Conservation (phyloP, 2,329 filamentous ascomycete genomes). For the Ophiostoma ulmi region DNA sequence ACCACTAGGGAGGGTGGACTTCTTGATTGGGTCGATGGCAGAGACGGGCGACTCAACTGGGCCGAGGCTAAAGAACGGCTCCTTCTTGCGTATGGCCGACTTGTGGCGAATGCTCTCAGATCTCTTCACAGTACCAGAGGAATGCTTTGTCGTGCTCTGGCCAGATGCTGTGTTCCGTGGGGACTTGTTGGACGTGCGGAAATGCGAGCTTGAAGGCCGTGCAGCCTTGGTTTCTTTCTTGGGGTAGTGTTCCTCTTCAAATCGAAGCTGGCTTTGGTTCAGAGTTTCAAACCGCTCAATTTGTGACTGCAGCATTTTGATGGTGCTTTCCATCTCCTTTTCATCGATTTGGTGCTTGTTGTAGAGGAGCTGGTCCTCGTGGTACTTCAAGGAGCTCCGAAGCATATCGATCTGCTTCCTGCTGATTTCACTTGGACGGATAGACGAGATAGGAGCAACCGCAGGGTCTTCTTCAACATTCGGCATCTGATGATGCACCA, state of each 20-base stretch:
- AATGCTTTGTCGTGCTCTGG: slow-evolving; percentile 18
- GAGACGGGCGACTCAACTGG: slow-evolving; percentile 32
- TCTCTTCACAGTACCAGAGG: slow-evolving; percentile 22
- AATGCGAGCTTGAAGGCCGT: slow-evolving; percentile 29
- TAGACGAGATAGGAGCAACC: slow-evolving; percentile 51
- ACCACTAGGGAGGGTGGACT: slow-evolving; percentile 40
- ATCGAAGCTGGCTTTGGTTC: slow-evolving; percentile 41
- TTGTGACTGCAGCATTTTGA: slow-evolving; percentile 38
- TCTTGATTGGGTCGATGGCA: slow-evolving; percentile 33
- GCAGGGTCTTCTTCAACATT: slow-evolving; percentile 30
- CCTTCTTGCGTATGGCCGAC: slow-evolving; percentile 26
- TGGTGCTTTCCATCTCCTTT: slow-evolving; percentile 44
- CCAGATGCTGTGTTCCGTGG: slow-evolving; percentile 14
- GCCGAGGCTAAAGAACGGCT: slow-evolving; percentile 29
- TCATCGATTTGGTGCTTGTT: slow-evolving; percentile 61
- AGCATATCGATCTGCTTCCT: slow-evolving; percentile 53
- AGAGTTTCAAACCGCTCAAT: slow-evolving; percentile 44
- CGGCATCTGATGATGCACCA: slow-evolving; percentile 10
- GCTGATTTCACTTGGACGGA: slow-evolving; percentile 56
- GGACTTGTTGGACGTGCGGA: neutral
- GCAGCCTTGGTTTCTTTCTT: slow-evolving; percentile 28
- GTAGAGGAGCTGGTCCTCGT: slow-evolving; percentile 55
- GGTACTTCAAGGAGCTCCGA: slow-evolving; percentile 48
- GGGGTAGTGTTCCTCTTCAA: slow-evolving; percentile 43
- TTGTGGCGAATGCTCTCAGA: slow-evolving; percentile 25